phyloP scores from a whole-genome alignment of 2,329 filamentous ascomycete species.

The Hansfordia pulvinata region DNA sequence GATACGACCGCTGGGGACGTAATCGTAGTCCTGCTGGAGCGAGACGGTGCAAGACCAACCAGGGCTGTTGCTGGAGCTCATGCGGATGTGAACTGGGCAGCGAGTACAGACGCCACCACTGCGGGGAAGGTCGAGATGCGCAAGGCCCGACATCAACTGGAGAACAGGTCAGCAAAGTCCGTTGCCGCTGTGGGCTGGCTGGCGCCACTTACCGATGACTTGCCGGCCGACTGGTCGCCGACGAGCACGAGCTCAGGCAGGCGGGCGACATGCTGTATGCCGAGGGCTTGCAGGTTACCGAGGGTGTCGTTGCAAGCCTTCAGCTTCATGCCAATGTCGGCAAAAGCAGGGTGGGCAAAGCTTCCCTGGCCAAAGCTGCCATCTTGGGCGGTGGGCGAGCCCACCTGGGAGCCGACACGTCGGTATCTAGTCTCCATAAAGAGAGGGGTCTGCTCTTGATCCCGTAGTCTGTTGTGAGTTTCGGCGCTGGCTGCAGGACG shows the following conservation, averaged over 20 bases:
- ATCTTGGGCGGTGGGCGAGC: slow-evolving; percentile 12
- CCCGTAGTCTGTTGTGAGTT: slow-evolving; percentile 7
- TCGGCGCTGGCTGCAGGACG: slow-evolving; percentile 10
- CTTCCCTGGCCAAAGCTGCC: slow-evolving; percentile 14
- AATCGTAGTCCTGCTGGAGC: slow-evolving; percentile 52
- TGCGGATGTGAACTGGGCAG: slow-evolving; percentile 68
- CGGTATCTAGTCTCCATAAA: slow-evolving; percentile 11
- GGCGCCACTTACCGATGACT: slow-evolving; percentile 54
- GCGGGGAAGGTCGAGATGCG: slow-evolving; percentile 58
- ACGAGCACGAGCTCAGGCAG: slow-evolving; percentile 73
- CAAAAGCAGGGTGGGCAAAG: slow-evolving; percentile 24
- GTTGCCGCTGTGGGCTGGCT: neutral
- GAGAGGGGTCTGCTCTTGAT: slow-evolving; percentile 12
- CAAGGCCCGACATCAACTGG: slow-evolving; percentile 45
- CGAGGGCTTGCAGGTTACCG: slow-evolving; percentile 55
- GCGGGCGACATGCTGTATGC: slow-evolving; percentile 56
- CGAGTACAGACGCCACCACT: slow-evolving; percentile 63
- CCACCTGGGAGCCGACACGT: slow-evolving; percentile 3
- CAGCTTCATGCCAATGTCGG: slow-evolving; percentile 45
- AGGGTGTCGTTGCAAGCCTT: slow-evolving; percentile 54
- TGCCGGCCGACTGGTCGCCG: slow-evolving; percentile 76
- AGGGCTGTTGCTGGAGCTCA: slow-evolving; percentile 37
- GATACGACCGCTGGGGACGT: slow-evolving; percentile 27
- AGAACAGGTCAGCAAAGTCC: neutral
- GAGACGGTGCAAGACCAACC: slow-evolving; percentile 58